A percentile compares a stretch with the other conserved stretches of the same genome.
phyloP scores from a whole-genome alignment of 352 stramenopile species.

The Albugo laibachii region DNA sequence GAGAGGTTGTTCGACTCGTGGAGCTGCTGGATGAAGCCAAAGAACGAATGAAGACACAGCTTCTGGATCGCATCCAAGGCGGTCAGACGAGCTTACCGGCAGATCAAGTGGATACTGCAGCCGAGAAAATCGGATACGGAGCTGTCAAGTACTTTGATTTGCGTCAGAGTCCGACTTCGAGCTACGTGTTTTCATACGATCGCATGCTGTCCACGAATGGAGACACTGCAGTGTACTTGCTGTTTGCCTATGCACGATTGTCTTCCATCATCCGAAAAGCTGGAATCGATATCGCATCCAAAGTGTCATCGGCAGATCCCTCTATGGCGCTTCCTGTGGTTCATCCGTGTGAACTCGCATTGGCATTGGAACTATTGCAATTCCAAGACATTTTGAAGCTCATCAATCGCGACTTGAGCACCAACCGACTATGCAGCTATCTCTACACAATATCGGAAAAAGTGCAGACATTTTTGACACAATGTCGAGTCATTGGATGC shows the following conservation, averaged over 20 bases:
- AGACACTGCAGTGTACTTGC: slow-evolving; percentile 98
- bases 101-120: slow-evolving; percentile 86
- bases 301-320: slow-evolving; percentile 17
- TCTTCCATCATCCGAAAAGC: slow-evolving; percentile 93
- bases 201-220: slow-evolving; percentile 98
- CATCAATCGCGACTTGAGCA: slow-evolving; percentile 89
- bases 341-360: slow-evolving; percentile 79
- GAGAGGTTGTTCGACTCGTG: slow-evolving; percentile 96
- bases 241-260: slow-evolving; percentile 97
- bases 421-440: slow-evolving; percentile 96
- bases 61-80: slow-evolving; percentile 84
- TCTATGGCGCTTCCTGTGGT: slow-evolving; percentile 20
- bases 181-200: slow-evolving; percentile 99
- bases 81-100: slow-evolving; percentile 70
- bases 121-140: slow-evolving; percentile 94
- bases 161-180: slow-evolving; percentile 91
- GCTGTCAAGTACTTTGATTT: slow-evolving; percentile 99
- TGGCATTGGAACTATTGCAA: slow-evolving; percentile 88
- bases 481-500: slow-evolving; percentile 92
- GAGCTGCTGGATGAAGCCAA: slow-evolving; percentile 97
- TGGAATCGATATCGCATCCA: slow-evolving; percentile 58
- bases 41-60: slow-evolving; percentile 83
- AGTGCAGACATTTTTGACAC: slow-evolving; percentile 95
- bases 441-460: slow-evolving; percentile 94
- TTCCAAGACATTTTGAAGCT: slow-evolving; percentile 90